Percentiles rank a stretch among this genome's conserved stretches.
Conservation (phyloP, 192 early-diverging fungal genomes). For the Backusella circina region DNA sequence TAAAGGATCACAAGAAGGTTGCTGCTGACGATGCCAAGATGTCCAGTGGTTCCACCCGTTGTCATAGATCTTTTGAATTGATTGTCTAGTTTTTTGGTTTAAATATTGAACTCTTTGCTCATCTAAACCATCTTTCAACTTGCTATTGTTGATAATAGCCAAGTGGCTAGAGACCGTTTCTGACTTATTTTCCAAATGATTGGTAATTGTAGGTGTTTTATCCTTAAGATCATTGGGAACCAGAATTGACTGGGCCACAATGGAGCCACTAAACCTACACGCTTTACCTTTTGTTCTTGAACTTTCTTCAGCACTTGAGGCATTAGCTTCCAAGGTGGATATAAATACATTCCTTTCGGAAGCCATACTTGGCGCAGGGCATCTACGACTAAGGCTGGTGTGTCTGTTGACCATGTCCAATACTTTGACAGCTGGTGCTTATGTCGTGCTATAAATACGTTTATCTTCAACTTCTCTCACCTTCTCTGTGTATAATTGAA, state of each 20-base stretch:
- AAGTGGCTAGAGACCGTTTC: not conserved
- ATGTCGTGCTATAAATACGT: no score
- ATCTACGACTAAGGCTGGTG: no score
- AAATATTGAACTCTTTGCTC: not conserved
- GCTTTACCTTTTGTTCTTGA: no score
- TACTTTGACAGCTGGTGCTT: no score
- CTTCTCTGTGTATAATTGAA: no score
- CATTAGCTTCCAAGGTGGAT: no score
- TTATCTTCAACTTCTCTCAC: no score
- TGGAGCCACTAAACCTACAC: no score
- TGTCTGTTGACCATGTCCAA: no score
- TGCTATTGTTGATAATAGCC: slow-evolving; percentile 6
- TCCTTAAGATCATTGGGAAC: not conserved
- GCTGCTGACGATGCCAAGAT: not conserved
- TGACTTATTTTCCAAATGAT: not conserved
- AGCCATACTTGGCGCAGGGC: no score
- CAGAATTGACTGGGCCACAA: not conserved
- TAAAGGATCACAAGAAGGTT: not conserved
- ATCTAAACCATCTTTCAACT: not conserved
- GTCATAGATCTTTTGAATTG: not conserved
- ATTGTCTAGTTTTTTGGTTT: not conserved
- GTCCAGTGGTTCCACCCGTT: not conserved
- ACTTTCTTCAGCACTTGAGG: no score
- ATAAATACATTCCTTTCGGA: no score
- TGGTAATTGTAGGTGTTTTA: not conserved